Conservation (phyloP, 2,329 filamentous ascomycete species). For the Alternaria sp. region DNA sequence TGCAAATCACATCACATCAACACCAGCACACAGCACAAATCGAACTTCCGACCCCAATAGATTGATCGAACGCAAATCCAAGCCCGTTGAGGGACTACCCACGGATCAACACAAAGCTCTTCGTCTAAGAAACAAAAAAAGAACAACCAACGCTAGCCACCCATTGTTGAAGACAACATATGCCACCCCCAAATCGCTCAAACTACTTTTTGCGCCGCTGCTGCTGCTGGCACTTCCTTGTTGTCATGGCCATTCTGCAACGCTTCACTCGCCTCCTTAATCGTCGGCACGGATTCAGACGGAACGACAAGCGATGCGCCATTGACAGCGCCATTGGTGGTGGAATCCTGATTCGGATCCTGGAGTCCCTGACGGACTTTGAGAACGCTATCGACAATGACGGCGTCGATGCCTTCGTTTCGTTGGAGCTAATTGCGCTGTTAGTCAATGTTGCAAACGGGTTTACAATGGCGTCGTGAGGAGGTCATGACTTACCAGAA, state of each 20-base stretch:
- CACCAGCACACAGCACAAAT: neutral
- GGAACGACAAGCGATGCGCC: slow-evolving; percentile 17
- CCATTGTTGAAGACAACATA: neutral
- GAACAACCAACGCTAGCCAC: slow-evolving; percentile 2
- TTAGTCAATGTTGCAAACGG: neutral
- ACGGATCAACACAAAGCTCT: neutral
- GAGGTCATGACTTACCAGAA: slow-evolving; percentile 70
- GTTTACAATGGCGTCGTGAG: too few relatives aligned
- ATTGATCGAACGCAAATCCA: neutral
- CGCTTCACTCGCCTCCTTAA: slow-evolving; percentile 10
- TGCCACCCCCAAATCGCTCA: neutral
- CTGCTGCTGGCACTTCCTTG: neutral
- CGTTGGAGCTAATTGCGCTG: slow-evolving; percentile 75
- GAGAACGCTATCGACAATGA: slow-evolving; percentile 95
- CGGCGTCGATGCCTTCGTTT: slow-evolving; percentile 93
- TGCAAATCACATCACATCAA: neutral
- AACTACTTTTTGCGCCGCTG: neutral
- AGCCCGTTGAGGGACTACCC: slow-evolving; percentile 10
- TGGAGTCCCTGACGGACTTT: slow-evolving; percentile 92
- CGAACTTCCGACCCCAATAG: neutral
- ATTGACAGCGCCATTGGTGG: neutral
- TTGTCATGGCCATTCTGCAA: neutral
- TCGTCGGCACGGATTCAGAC: slow-evolving; percentile 9
- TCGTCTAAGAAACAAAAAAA: neutral
- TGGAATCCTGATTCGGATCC: slow-evolving; percentile 28